A percentile compares a stretch with the other conserved stretches of the same genome.
These are phyloP conservation scores for Eragrostis tef DNA, from an alignment of 202 grass and related monocot genomes.

Conservation along the genomic window DNA sequence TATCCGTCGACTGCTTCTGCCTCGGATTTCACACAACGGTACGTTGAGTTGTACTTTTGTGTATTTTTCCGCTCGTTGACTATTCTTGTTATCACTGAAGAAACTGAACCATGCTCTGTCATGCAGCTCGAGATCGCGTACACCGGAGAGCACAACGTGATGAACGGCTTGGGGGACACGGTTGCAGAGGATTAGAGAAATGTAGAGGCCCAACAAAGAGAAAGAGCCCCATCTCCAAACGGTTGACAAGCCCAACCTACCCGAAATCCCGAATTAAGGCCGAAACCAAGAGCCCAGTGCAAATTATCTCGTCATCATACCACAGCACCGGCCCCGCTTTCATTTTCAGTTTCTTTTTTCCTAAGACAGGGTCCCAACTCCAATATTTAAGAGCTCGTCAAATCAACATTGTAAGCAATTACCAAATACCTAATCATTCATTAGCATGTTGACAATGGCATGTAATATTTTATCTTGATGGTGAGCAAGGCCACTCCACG, in stretches of 20 bases:
- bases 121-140: constrained; percentile 47
- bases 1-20: constrained; percentile 37
- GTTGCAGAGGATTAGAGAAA: background rate
- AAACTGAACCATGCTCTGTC: background rate
- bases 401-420: background rate
- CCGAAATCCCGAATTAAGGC: no score
- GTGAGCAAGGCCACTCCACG: background rate
- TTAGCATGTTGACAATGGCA: background rate
- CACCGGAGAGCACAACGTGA: constrained; percentile 38
- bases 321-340: no score
- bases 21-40: constrained; percentile 49
- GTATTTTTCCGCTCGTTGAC: background rate
- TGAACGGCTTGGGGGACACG: background rate
- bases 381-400: background rate
- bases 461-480: background rate
- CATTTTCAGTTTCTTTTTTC: background rate
- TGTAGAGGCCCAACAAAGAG: background rate
- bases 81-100: background rate
- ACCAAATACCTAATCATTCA: background rate
- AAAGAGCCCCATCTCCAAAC: background rate
- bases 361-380: background rate
- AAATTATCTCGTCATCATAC: background rate
- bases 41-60: background rate
- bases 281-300: background rate
- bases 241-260: background rate